phyloP scores from a whole-genome alignment of 176 grass and related monocot genomes.

The Melocanna baccifera region DNA sequence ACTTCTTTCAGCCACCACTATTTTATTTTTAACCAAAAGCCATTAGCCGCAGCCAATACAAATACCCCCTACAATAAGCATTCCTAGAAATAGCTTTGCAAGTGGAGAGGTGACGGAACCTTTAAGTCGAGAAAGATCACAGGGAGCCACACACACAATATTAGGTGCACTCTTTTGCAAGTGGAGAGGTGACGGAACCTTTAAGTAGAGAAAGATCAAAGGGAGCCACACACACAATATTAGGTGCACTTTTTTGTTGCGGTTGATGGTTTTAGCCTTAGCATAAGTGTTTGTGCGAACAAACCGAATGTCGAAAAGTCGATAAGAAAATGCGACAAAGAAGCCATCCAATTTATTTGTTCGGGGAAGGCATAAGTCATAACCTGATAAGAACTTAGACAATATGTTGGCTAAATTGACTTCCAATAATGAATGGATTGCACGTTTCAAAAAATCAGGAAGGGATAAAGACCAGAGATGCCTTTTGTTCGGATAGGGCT shows the following conservation, averaged over 20 bases:
- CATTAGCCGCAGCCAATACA: too few relatives aligned
- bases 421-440: background rate
- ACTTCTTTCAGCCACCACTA: too few relatives aligned
- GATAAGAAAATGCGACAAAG: too few relatives aligned
- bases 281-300: too few relatives aligned
- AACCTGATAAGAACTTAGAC: accelerated
- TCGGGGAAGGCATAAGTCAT: too few relatives aligned
- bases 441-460: background rate
- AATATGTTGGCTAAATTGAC: background rate
- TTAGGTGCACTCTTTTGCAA: too few relatives aligned
- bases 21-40: too few relatives aligned
- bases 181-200: background rate
- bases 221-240: background rate
- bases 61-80: background rate
- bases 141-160: background rate
- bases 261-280: too few relatives aligned
- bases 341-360: too few relatives aligned
- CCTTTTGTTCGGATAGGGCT: background rate
- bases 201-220: background rate
- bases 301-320: too few relatives aligned
- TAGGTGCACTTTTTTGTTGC: too few relatives aligned
- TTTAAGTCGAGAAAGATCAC: background rate
- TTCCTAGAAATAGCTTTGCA: background rate
- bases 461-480: background rate
- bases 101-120: background rate